A percentile compares a stretch with the other conserved stretches of the same genome.
Evolutionary conservation across 345 rosid species (phyloP).

Genomic region (Hibiscus syriacus): DNA sequence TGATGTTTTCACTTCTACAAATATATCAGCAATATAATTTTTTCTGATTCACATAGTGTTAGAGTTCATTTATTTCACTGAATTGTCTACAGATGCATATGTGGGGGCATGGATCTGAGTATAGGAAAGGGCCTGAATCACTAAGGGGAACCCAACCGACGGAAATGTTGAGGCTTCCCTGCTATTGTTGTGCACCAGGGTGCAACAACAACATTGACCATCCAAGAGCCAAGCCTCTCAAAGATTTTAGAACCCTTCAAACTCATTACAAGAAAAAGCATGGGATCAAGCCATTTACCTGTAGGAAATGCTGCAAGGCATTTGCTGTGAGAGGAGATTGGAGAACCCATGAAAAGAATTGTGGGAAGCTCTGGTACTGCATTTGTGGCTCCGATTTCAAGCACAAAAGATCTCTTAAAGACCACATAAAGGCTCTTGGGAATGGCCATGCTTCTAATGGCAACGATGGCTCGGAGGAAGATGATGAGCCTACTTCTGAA

Average conservation of each 20-base stretch:
- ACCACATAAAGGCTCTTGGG: constrained; percentile 84
- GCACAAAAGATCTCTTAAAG: constrained; percentile 91
- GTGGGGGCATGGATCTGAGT: too few relatives aligned
- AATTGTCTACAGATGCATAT: too few relatives aligned
- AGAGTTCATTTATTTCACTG: not conserved
- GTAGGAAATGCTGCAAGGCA: constrained; percentile 61
- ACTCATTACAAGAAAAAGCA: constrained; percentile 73
- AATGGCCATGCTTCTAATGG: constrained; percentile 70
- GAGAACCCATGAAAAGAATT: constrained; percentile 72
- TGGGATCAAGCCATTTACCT: constrained; percentile 66
- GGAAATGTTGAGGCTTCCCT: constrained; percentile 63
- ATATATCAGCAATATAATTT: too few relatives aligned
- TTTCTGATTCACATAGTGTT: too few relatives aligned
- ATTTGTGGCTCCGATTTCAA: constrained; percentile 90
- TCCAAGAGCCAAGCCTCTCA: constrained; percentile 62
- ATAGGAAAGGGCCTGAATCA: too few relatives aligned
- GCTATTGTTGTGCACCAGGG: constrained; percentile 60
- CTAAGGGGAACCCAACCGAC: too few relatives aligned
- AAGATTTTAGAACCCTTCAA: constrained; percentile 63
- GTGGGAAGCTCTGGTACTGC: constrained; percentile 94
- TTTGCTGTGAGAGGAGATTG: constrained; percentile 66
- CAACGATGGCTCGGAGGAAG: constrained; percentile 51
- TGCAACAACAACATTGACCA: constrained; percentile 68
- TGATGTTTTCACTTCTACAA: too few relatives aligned
- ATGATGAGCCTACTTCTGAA: constrained; percentile 71